phyloP scores from a whole-genome alignment of 1,284 basidiomycete species.

The Kalmanozyma brasiliensis region DNA sequence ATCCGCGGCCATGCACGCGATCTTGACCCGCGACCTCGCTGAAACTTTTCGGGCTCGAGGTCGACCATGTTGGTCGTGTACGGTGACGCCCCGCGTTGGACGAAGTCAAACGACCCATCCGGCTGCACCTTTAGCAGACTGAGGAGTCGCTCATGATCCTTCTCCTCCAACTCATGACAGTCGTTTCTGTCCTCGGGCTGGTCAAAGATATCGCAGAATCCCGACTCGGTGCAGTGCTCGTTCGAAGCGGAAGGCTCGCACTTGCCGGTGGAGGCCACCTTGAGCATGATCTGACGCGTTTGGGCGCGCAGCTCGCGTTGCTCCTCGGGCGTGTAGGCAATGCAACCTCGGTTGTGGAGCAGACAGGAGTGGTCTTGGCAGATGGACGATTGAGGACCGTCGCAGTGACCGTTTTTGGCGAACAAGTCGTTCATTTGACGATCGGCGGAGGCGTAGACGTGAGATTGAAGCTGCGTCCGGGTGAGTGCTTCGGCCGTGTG shows the following conservation, averaged over 20 bases:
- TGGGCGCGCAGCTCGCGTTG: not conserved
- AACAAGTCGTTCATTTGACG: conserved; percentile 4
- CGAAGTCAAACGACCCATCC: conserved; percentile 14
- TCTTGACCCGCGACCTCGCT: too few species aligned
- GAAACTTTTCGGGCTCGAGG: too few species aligned
- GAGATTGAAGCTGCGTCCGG: not conserved
- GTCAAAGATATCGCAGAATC: conserved; percentile 25
- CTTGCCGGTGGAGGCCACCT: conserved; percentile 9
- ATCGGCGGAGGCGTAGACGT: not conserved
- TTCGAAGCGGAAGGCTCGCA: conserved; percentile 4
- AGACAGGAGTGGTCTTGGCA: conserved; percentile 5
- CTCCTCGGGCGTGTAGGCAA: conserved; percentile 1
- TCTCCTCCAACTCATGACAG: not conserved
- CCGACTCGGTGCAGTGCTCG: conserved; percentile 5
- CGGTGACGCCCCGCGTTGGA: not conserved
- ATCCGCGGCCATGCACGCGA: too few species aligned
- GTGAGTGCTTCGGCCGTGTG: not conserved
- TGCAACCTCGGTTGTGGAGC: conserved; percentile 7
- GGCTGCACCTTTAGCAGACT: not conserved
- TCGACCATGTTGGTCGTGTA: too few species aligned
- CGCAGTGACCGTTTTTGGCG: conserved; percentile 5
- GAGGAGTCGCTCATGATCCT: not conserved
- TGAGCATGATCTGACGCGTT: conserved; percentile 4
- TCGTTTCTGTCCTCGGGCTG: not conserved
- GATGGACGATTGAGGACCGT: not conserved